These are phyloP conservation scores for Podochytrium sp. DNA, from an alignment of 192 early-diverging fungal species.

Conservation along the genomic window DNA sequence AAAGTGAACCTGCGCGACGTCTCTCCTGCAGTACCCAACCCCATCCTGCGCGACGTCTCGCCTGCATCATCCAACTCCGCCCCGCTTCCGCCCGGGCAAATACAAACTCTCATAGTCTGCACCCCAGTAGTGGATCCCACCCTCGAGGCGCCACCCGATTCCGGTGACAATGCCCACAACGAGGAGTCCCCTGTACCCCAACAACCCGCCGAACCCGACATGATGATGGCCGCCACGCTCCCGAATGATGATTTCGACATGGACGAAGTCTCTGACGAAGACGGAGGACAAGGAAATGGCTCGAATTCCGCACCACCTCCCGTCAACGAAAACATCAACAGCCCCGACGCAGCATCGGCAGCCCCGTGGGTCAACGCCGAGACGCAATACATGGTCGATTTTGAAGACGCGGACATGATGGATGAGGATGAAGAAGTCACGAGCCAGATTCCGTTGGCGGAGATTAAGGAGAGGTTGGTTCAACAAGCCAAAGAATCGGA, in stretches of 20 bases:
- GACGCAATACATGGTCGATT: slow-evolving; percentile 22
- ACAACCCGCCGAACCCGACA: background rate
- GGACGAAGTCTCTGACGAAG: background rate
- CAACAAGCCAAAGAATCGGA: background rate
- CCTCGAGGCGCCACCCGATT: background rate
- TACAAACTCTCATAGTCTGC: background rate
- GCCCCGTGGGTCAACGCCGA: background rate
- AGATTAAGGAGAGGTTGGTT: background rate
- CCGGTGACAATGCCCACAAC: background rate
- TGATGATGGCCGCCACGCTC: background rate
- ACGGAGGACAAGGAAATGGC: no score
- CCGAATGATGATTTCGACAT: background rate
- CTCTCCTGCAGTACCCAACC: no score
- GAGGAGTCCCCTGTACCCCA: background rate
- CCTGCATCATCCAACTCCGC: no score
- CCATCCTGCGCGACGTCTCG: no score
- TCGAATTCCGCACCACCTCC: background rate
- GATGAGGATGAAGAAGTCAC: slow-evolving; percentile 1
- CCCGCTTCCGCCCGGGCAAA: no score
- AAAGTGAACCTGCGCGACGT: no score
- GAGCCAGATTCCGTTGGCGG: background rate
- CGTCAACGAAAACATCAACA: background rate
- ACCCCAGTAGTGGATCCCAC: background rate
- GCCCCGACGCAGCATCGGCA: background rate
- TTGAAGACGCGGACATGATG: background rate